phyloP scores from a whole-genome alignment of 2,329 filamentous ascomycete species.

The Colletotrichum musicola region DNA sequence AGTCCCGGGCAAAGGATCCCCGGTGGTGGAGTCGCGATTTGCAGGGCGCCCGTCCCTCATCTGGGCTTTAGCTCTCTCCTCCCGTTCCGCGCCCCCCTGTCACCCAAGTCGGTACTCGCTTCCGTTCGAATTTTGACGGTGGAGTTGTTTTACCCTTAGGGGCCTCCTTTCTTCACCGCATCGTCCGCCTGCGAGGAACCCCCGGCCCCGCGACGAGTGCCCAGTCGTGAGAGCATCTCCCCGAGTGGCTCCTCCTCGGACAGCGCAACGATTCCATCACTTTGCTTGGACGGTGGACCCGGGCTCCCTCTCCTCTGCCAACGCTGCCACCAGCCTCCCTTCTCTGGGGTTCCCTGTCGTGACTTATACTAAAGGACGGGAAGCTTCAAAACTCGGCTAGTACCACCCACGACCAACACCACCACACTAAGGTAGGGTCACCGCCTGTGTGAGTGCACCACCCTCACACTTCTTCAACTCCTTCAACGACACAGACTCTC shows the following conservation, averaged over 20 bases:
- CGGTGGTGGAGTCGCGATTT: slow-evolving; percentile 14
- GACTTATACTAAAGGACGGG: slow-evolving; percentile 25
- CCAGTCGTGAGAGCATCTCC: slow-evolving; percentile 7
- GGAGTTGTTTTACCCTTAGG: slow-evolving; percentile 29
- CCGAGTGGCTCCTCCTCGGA: slow-evolving; percentile 24
- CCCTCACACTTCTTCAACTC: slow-evolving; percentile 11
- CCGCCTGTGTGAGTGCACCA: slow-evolving; percentile 31
- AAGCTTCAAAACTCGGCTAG: slow-evolving; percentile 31
- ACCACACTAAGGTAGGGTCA: slow-evolving; percentile 31
- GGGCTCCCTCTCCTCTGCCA: slow-evolving; percentile 29
- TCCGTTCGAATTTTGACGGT: slow-evolving; percentile 30
- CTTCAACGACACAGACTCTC: slow-evolving; percentile 1
- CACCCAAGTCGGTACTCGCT: slow-evolving; percentile 34
- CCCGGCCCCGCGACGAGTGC: slow-evolving; percentile 14
- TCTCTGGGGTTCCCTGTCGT: slow-evolving; percentile 27
- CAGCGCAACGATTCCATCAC: slow-evolving; percentile 5
- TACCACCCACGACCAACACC: slow-evolving; percentile 1
- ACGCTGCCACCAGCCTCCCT: slow-evolving; percentile 33
- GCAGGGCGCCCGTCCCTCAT: slow-evolving; percentile 20
- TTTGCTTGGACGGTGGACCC: slow-evolving; percentile 27
- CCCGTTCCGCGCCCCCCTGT: slow-evolving; percentile 24
- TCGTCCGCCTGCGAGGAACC: slow-evolving; percentile 30
- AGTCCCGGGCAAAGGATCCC: neutral
- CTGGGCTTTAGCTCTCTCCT: neutral
- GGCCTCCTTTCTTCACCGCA: slow-evolving; percentile 37